phyloP scores from a whole-genome alignment of 1,139 yeast species.

The Pneumocystis sp. region DNA sequence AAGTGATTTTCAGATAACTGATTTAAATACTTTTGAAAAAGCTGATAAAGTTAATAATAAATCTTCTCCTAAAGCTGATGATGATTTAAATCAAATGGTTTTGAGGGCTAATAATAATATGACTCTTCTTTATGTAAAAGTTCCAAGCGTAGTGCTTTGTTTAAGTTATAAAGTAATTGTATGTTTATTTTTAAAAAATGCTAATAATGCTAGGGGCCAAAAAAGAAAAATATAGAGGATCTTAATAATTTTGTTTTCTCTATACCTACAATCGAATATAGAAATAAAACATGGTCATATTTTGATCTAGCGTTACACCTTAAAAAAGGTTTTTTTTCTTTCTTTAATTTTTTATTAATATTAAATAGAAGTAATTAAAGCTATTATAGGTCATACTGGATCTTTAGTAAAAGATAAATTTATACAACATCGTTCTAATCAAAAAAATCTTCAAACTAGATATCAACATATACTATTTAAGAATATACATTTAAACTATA shows the following conservation, averaged over 20 bases:
- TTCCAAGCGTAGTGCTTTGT: constrained; percentile 39
- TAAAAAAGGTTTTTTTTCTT: constrained; percentile 29
- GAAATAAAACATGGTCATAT: constrained; percentile 62
- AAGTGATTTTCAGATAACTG: background rate
- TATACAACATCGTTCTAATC: background rate
- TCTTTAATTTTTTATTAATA: background rate
- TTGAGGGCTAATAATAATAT: constrained; percentile 52
- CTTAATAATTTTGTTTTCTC: constrained; percentile 52
- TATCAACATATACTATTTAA: background rate
- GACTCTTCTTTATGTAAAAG: constrained; percentile 44
- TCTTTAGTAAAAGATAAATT: constrained; percentile 60
- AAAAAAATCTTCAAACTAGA: background rate
- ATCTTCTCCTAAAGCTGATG: constrained; percentile 16
- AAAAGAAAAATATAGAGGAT: constrained; percentile 49
- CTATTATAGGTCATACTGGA: constrained; percentile 62
- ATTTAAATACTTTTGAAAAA: background rate
- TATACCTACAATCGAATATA: constrained; percentile 51
- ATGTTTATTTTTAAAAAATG: background rate
- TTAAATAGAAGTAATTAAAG: constrained; percentile 40
- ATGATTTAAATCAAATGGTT: constrained; percentile 44
- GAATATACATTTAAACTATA: background rate
- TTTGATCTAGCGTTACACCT: constrained; percentile 53
- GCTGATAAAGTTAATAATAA: background rate
- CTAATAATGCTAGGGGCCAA: constrained; percentile 35
- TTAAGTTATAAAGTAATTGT: constrained; percentile 44